These are phyloP conservation scores for Neoboletus subvelutipes DNA, from an alignment of 768 basidiomycete species.

Conservation along the genomic window DNA sequence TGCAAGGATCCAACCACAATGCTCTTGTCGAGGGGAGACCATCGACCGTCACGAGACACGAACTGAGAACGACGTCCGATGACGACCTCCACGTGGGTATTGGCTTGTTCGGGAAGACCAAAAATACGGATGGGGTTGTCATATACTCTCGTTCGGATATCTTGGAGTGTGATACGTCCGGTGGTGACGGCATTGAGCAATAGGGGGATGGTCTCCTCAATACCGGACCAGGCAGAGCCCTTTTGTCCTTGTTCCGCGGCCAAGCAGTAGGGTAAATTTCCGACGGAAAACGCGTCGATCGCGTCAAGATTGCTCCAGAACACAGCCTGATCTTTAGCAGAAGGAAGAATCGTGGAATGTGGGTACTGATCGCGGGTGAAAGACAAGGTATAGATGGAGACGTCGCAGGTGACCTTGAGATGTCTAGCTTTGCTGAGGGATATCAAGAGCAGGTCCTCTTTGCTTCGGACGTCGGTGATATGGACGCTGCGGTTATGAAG, in stretches of 20 bases:
- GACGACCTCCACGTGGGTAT: conserved; percentile 92
- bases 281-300: conserved; percentile 91
- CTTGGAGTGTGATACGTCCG: conserved; percentile 77
- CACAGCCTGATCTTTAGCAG: conserved; percentile 70
- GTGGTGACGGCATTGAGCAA: conserved; percentile 82
- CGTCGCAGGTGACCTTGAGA: conserved; percentile 94
- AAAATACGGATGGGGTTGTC: conserved; percentile 95
- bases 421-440: conserved; percentile 92
- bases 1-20: conserved; percentile 76
- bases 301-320: conserved; percentile 83
- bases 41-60: conserved; percentile 47
- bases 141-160: conserved; percentile 77
- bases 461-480: conserved; percentile 82
- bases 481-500: conserved; percentile 88
- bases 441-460: conserved; percentile 87
- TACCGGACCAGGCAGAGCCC: conserved; percentile 71
- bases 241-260: conserved; percentile 59
- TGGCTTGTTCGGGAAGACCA: conserved; percentile 78
- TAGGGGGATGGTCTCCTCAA: conserved; percentile 85
- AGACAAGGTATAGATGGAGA: conserved; percentile 89
- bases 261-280: conserved; percentile 77
- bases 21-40: conserved; percentile 80
- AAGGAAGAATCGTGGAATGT: conserved; percentile 61
- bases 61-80: conserved; percentile 72
- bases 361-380: conserved; percentile 78